Evolutionary conservation across 192 early-diverging fungal genomes (phyloP), one percentile per base, ranked within the genome.

Genomic region (Bifiguratus adelaidae): DNA sequence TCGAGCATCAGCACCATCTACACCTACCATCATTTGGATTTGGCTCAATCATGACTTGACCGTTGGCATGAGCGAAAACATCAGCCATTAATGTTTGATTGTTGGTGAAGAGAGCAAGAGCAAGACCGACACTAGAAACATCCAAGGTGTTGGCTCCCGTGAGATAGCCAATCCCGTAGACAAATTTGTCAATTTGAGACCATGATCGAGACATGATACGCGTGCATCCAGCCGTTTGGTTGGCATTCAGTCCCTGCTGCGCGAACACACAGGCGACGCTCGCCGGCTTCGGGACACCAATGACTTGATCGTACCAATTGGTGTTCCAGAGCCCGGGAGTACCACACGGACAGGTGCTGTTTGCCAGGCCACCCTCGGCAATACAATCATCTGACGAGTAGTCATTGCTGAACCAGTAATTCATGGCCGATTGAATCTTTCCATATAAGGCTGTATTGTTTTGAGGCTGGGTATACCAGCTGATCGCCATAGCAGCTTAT

Each of bases 301-400:
- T 58, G 34, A 59, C 55, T 23, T 57, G 55, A 20, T 41, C 55
- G 50, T 41, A 57, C 55, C 55, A 57, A 28, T 57, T 57, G 8
- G 48, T 46, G 13, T 50, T 57, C 55, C 55, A 57, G 22, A 57
- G 47, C 12, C 55, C 55, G 36, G 55, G 55, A 6, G 55, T 57
- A 5, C 55, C 55, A 50, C 55, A 57, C 22, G 55, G 55, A 15
- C 55, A 57, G 3, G 54, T 56, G 29, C 28, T 47, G 18, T 56
- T 56, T 22, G 37, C 28, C 29, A 56, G 35, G 20, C 54, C 54
- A 21, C 54, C 54, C 13, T 27, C 20, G 25, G 30, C 54, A 25
- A 56, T 24, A 20, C 54, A 56, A 0, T 45, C 33, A 43, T 35
- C 30, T 4, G 47, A 37, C 1, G 22, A 18, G 21, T 56, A 56